These are phyloP conservation scores for Thermochaetoides thermophila DNA, from an alignment of 495 filamentous ascomycete genomes.

Conservation along the genomic window DNA sequence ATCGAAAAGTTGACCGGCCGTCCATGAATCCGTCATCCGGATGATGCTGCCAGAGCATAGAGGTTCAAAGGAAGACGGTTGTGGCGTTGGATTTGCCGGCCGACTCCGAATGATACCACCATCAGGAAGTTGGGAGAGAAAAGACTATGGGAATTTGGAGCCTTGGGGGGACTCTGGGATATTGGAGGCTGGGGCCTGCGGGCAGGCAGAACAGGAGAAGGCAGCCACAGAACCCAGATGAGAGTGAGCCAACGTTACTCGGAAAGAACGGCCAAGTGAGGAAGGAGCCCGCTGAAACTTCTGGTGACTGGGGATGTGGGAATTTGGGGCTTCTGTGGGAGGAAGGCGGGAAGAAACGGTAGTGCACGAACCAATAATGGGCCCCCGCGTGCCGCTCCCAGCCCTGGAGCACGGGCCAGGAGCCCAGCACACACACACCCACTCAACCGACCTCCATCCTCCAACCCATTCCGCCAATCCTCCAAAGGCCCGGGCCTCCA, in stretches of 20 bases:
- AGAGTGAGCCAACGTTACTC: background rate
- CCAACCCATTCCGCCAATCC: background rate
- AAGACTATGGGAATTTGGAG: background rate
- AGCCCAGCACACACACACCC: background rate
- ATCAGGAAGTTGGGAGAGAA: constrained; percentile 1
- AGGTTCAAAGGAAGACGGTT: too few relatives aligned
- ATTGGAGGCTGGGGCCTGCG: too few relatives aligned
- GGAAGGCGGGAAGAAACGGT: constrained; percentile 1
- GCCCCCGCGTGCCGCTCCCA: too few relatives aligned
- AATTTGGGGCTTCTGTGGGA: too few relatives aligned
- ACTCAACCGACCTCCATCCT: constrained; percentile 1
- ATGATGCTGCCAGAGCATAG: background rate
- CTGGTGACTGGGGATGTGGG: too few relatives aligned
- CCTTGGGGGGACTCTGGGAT: background rate
- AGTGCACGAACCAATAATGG: too few relatives aligned
- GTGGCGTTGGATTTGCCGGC: too few relatives aligned
- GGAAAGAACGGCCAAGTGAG: constrained; percentile 4
- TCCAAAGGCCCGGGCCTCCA: too few relatives aligned
- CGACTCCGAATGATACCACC: background rate
- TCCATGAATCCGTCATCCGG: background rate
- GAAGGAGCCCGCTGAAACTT: constrained; percentile 4
- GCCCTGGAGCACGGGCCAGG: constrained; percentile 1
- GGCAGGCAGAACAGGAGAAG: too few relatives aligned
- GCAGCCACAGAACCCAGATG: too few relatives aligned
- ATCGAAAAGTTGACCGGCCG: background rate